These are phyloP conservation scores for Ramaria sp. DNA, from an alignment of 768 basidiomycete genomes.

Conservation along the genomic window DNA sequence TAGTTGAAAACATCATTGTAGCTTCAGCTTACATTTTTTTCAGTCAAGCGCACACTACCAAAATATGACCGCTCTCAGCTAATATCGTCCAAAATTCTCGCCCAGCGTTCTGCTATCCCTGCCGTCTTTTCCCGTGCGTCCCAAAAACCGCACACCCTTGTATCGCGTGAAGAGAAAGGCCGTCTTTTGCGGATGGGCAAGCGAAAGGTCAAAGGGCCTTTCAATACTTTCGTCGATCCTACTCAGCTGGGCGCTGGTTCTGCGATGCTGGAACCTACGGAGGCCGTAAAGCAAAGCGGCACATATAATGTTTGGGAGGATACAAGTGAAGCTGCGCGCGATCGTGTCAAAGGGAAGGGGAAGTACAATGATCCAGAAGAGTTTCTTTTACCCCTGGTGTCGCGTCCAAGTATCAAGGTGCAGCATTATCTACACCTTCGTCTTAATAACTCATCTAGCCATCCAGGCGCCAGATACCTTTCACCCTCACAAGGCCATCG, in stretches of 20 bases:
- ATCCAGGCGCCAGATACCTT: slow-evolving; percentile 38
- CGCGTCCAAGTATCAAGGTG: slow-evolving; percentile 45
- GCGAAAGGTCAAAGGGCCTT: slow-evolving; percentile 57
- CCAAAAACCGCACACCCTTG: slow-evolving; percentile 16
- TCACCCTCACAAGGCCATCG: slow-evolving; percentile 42
- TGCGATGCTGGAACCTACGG: slow-evolving; percentile 16
- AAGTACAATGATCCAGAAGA: slow-evolving; percentile 30
- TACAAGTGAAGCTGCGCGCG: slow-evolving; percentile 43
- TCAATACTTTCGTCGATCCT: slow-evolving; percentile 61
- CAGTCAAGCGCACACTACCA: slow-evolving; percentile 25
- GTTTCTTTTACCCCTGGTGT: slow-evolving; percentile 17
- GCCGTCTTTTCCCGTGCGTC: slow-evolving; percentile 56
- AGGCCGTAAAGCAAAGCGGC: slow-evolving; percentile 13
- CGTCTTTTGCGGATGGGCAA: slow-evolving; percentile 69
- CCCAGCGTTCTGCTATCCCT: slow-evolving; percentile 81
- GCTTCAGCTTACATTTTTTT: slow-evolving; percentile 11
- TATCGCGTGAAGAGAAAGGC: slow-evolving; percentile 58
- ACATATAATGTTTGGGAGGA: slow-evolving; percentile 43
- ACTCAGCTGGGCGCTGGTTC: slow-evolving; percentile 41
- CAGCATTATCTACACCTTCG: slow-evolving; percentile 3
- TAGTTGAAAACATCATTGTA: slow-evolving; percentile 42
- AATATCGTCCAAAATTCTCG: slow-evolving; percentile 68
- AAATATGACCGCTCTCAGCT: slow-evolving; percentile 43
- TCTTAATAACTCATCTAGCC: background rate
- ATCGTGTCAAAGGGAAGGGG: slow-evolving; percentile 60